Conservation (phyloP, 1,139 yeast genomes). For the Lodderomyces elongisporus region DNA sequence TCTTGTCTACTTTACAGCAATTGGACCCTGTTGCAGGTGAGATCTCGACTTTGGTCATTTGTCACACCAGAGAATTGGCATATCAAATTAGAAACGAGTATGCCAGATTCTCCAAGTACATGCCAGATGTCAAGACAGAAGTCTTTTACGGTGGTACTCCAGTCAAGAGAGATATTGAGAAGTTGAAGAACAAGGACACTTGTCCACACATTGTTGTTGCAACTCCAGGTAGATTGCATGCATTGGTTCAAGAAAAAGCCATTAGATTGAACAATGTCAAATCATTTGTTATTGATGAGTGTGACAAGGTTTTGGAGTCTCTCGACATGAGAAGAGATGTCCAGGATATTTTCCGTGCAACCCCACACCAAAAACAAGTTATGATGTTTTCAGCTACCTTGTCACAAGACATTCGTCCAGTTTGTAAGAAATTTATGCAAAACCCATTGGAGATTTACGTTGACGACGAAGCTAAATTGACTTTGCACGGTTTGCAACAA, state of each 20-base stretch:
- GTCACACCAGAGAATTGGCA: constrained; percentile 98
- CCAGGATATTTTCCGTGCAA: constrained; percentile 94
- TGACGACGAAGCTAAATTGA: constrained; percentile 95
- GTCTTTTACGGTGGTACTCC: constrained; percentile 97
- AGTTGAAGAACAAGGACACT: constrained; percentile 86
- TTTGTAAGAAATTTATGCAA: constrained; percentile 97
- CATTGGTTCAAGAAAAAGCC: constrained; percentile 86
- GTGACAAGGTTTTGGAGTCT: constrained; percentile 94
- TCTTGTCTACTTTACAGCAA: constrained; percentile 92
- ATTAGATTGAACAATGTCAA: constrained; percentile 85
- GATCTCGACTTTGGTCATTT: constrained; percentile 86
- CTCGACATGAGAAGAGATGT: constrained; percentile 97
- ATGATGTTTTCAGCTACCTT: constrained; percentile 99
- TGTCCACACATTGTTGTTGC: constrained; percentile 97
- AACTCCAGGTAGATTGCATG: constrained; percentile 96
- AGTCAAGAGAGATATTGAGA: constrained; percentile 79
- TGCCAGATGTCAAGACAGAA: constrained; percentile 96
- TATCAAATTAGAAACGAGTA: constrained; percentile 97
- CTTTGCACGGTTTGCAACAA: constrained; percentile 97
- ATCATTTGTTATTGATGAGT: constrained; percentile 95
- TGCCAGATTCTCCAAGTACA: constrained; percentile 94
- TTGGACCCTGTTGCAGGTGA: constrained; percentile 97
- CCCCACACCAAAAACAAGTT: constrained; percentile 98
- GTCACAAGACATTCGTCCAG: constrained; percentile 90
- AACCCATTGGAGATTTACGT: constrained; percentile 96